These are phyloP conservation scores for Lindgomyces ingoldianus DNA, from an alignment of 495 filamentous ascomycete species.

Conservation along the genomic window DNA sequence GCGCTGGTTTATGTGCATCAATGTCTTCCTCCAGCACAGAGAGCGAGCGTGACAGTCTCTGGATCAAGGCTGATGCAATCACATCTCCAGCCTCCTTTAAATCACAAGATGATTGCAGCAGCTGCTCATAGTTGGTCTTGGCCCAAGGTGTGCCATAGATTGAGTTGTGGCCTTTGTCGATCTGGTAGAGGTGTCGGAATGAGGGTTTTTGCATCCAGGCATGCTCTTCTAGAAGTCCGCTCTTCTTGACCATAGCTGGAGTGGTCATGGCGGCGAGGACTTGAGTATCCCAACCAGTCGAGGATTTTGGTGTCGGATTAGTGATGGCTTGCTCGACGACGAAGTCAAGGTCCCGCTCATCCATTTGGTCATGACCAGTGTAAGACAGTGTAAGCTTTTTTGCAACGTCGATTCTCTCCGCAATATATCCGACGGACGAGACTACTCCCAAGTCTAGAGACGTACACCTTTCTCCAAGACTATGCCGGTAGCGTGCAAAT, in stretches of 20 bases:
- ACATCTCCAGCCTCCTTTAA: neutral
- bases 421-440: slow-evolving; percentile 10
- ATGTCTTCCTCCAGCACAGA: slow-evolving; percentile 2
- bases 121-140: neutral
- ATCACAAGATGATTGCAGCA: neutral
- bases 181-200: neutral
- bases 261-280: neutral
- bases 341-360: neutral
- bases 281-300: neutral
- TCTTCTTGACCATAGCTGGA: neutral
- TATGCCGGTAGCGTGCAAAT: slow-evolving; percentile 1
- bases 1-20: neutral
- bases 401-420: neutral
- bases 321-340: neutral
- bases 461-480: neutral
- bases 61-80: neutral
- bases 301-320: neutral
- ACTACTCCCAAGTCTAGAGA: slow-evolving; percentile 11
- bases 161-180: neutral
- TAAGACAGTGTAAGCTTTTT: neutral
- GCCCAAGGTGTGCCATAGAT: neutral
- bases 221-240: neutral
- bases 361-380: neutral
- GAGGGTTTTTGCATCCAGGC: neutral
- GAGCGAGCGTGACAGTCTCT: neutral